Evolutionary conservation across 1,284 basidiomycete genomes (phyloP).

Genomic region (Grifola frondosa): DNA sequence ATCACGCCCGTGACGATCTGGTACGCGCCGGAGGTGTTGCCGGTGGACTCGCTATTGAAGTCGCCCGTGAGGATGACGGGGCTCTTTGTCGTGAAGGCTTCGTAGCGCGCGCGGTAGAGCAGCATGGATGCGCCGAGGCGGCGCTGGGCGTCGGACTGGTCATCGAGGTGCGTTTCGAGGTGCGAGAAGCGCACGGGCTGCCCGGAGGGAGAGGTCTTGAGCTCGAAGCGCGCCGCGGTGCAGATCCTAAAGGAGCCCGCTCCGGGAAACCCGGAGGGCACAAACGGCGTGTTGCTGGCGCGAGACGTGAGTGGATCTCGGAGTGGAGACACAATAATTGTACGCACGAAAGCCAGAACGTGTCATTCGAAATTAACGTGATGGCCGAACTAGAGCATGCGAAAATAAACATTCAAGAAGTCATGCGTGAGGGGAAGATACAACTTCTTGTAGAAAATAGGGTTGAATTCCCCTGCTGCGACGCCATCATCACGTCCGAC

Average conservation of each 20-base stretch:
- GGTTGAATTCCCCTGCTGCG: slow-evolving; percentile 58
- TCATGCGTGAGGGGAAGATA: background rate
- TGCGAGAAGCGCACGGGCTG: slow-evolving; percentile 36
- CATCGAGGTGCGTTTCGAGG: slow-evolving; percentile 56
- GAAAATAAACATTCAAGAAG: background rate
- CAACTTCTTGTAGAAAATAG: slow-evolving; percentile 61
- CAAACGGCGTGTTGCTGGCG: slow-evolving; percentile 45
- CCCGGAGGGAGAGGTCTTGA: slow-evolving; percentile 13
- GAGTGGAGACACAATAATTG: background rate
- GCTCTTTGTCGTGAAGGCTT: slow-evolving; percentile 38
- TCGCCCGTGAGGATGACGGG: slow-evolving; percentile 54
- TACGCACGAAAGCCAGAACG: slow-evolving; percentile 56
- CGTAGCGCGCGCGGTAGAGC: slow-evolving; percentile 47
- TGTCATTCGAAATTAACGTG: slow-evolving; percentile 43
- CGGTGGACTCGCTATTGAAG: slow-evolving; percentile 51
- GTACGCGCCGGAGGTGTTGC: slow-evolving; percentile 50
- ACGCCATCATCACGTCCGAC: slow-evolving; percentile 64
- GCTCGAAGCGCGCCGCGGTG: slow-evolving; percentile 43
- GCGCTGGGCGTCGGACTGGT: slow-evolving; percentile 53
- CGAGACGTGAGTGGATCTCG: slow-evolving; percentile 1
- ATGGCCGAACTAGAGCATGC: slow-evolving; percentile 38
- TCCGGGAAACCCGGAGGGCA: slow-evolving; percentile 50
- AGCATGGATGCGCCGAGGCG: slow-evolving; percentile 51
- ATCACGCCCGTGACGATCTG: slow-evolving; percentile 45
- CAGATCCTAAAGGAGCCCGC: slow-evolving; percentile 55